Base-by-base conservation (phyloP, 257 asterid genomes). In the Primulina huaijiensis region DNA sequence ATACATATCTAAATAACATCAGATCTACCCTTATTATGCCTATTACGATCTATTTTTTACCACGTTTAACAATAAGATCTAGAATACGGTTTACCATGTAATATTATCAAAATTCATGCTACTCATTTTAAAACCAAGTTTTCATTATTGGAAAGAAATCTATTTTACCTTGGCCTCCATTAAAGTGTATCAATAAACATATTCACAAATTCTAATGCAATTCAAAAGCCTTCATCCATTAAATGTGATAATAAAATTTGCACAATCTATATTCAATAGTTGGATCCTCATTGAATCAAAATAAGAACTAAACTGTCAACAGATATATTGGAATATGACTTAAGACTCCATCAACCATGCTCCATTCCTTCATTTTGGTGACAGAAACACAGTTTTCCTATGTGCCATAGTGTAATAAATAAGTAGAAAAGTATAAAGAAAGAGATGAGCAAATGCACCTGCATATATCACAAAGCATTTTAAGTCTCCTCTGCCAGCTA, bases 401-500 rank as follows among this genome's bases (percentile, higher is more conserved):
- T 31, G 72, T 46, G 56, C 69, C 17, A n/a, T 63, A 70, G 53
- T 30, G 4, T 67, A 27, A 10, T 50, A 63, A 33, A 35, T 35
- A 33, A 53, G 19, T 38, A 52, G 77, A 74, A 34, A 12, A 7
- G 60, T 69, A 69, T 55, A 31, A 46, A 20, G 43, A 31, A 65
- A 67, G 40, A 67, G 72, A 63, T 53, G 1, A 69, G n/a, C 20
- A 56, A 69, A 72, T 66, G 64, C 66, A 92, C 98, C 96, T 92
- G 98, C 96, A 88, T 82, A 89, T 86, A 76, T 89, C 95, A 77
- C 87, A 78, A 43, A 92, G 90, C 88, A 92, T 92, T 81, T 88
- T 92, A 71, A 89, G 74, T 76, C 92, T 86, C 87, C 86, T 85
- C 65, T 81, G 84, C 98, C 94, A 89, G 84, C 89, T 92, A 73